Evolutionary conservation across 306 rosid genomes (phyloP).

Genomic region (Cotoneaster glaucophyllus): DNA sequence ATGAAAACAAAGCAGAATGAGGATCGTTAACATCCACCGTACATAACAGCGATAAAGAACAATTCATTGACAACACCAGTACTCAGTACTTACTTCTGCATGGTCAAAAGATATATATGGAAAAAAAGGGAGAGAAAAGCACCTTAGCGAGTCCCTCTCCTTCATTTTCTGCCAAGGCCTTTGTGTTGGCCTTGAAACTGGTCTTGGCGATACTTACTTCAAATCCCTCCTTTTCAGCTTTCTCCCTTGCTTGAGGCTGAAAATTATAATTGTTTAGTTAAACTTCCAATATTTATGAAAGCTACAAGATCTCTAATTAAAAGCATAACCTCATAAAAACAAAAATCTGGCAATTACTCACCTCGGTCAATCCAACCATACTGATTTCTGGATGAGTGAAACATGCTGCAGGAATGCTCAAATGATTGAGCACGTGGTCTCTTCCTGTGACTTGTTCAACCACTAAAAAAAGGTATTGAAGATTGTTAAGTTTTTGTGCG

Average conservation of each 20-base stretch:
- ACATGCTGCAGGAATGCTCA: constrained; percentile 94
- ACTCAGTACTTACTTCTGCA: background rate
- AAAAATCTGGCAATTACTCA: constrained; percentile 8
- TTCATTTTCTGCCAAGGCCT: constrained; percentile 97
- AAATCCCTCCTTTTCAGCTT: constrained; percentile 78
- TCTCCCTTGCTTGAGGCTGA: constrained; percentile 98
- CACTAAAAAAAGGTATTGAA: constrained; percentile 36
- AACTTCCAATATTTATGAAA: constrained; percentile 5
- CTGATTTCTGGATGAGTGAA: constrained; percentile 96
- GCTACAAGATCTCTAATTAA: background rate
- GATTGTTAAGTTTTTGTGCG: background rate
- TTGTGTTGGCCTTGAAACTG: constrained; percentile 96
- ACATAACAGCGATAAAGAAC: background rate
- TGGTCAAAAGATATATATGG: background rate
- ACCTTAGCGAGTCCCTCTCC: constrained; percentile 99
- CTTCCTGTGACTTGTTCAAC: constrained; percentile 95
- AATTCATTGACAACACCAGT: background rate
- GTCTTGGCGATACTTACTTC: constrained; percentile 86
- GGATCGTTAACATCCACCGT: background rate
- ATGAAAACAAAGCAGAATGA: constrained; percentile 7
- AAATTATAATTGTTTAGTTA: constrained; percentile 16
- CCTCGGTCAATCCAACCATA: constrained; percentile 97
- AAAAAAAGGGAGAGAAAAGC: background rate
- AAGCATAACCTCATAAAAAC: background rate
- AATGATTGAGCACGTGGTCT: constrained; percentile 88